Conservation (phyloP, 1,284 basidiomycete genomes). For the Caloboletus firmus region DNA sequence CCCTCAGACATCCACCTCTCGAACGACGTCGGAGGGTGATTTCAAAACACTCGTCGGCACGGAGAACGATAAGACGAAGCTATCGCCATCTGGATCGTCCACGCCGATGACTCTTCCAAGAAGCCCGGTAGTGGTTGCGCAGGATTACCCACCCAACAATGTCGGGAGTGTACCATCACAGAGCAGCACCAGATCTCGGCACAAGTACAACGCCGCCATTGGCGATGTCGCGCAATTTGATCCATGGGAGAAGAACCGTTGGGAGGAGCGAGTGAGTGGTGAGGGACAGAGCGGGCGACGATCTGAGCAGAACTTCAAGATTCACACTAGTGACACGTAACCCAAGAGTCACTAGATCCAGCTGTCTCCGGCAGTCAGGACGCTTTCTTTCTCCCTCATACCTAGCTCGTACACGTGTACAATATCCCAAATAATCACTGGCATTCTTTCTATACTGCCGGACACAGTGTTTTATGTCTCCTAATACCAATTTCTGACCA, state of each 20-base stretch:
- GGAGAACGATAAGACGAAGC: slow-evolving; percentile 34
- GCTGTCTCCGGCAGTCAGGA: not conserved
- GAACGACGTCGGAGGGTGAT: slow-evolving; percentile 36
- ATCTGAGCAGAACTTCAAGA: slow-evolving; percentile 41
- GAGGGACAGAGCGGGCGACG: slow-evolving; percentile 50
- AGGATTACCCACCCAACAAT: slow-evolving; percentile 63
- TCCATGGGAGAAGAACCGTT: slow-evolving; percentile 59
- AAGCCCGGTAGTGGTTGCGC: slow-evolving; percentile 37
- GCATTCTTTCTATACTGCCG: not conserved
- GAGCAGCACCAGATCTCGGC: slow-evolving; percentile 30
- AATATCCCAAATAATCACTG: slow-evolving; percentile 20
- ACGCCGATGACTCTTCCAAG: slow-evolving; percentile 34
- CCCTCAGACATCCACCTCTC: slow-evolving; percentile 37
- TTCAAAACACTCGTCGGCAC: slow-evolving; percentile 28
- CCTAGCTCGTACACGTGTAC: slow-evolving; percentile 14
- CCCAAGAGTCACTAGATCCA: not conserved
- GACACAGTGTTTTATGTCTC: not conserved
- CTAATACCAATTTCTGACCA: not conserved
- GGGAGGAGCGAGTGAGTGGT: slow-evolving; percentile 50
- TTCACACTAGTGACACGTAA: slow-evolving; percentile 23
- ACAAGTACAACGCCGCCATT: slow-evolving; percentile 35
- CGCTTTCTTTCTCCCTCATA: not conserved
- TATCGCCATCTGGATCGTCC: slow-evolving; percentile 31
- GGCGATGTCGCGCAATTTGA: slow-evolving; percentile 41
- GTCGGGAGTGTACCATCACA: slow-evolving; percentile 41